Percentiles rank a stretch among this genome's conserved stretches.
Conservation (phyloP, 352 stramenopile species). For the Phytophthora fragariae region DNA sequence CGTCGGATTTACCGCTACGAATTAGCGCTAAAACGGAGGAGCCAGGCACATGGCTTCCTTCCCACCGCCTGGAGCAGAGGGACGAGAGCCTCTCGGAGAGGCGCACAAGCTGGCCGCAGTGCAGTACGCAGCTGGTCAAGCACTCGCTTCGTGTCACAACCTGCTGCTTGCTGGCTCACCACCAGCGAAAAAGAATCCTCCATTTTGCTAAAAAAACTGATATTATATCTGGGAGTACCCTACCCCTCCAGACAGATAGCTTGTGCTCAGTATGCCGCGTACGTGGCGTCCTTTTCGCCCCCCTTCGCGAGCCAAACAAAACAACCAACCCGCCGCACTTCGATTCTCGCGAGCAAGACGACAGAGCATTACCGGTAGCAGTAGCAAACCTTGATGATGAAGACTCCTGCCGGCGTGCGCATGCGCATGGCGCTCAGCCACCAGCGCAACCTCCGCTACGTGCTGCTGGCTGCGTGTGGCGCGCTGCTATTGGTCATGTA, state of each 20-base stretch:
- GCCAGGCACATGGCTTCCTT: conserved; percentile 23
- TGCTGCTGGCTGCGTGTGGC: conserved; percentile 52
- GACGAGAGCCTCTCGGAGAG: neutral
- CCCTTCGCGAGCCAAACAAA: conserved; percentile 15
- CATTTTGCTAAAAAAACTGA: conserved; percentile 15
- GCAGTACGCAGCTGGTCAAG: neutral
- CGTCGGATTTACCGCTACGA: conserved; percentile 19
- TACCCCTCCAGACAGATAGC: conserved; percentile 6
- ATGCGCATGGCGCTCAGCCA: conserved; percentile 72
- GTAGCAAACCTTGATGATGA: conserved; percentile 42
- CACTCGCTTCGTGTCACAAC: neutral
- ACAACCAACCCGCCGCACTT: conserved; percentile 19
- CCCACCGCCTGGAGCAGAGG: conserved; percentile 12
- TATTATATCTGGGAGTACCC: conserved; percentile 18
- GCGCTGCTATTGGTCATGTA: conserved; percentile 56
- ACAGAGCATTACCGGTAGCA: neutral
- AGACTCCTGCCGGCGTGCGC: conserved; percentile 66
- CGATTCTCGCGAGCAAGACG: conserved; percentile 27
- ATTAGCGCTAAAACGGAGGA: conserved; percentile 30
- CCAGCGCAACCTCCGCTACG: conserved; percentile 66
- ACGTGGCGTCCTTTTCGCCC: conserved; percentile 31
- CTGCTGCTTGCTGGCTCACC: neutral
- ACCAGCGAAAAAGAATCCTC: conserved; percentile 7
- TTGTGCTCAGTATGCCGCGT: conserved; percentile 10
- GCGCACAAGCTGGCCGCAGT: neutral